Percentiles rank a stretch among this genome's conserved stretches.
These are phyloP conservation scores for Cystofilobasidium bisporidii DNA, from an alignment of 768 basidiomycete genomes.

Conservation along the genomic window DNA sequence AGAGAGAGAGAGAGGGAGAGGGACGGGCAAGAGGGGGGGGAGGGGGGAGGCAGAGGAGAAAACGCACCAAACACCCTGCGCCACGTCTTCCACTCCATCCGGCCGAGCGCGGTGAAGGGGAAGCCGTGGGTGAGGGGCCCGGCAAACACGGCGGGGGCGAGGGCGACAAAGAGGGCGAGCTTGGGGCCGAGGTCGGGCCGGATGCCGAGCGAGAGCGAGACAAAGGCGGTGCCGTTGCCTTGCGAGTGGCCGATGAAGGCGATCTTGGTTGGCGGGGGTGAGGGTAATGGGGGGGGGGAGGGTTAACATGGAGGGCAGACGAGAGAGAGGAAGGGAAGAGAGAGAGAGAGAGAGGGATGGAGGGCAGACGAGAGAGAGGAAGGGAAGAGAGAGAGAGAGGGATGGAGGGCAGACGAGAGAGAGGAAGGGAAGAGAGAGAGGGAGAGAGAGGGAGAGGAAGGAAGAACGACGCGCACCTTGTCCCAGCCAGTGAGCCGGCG, in stretches of 20 bases:
- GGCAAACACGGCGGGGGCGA: conserved; percentile 48
- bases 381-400: too few species aligned
- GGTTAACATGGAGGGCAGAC: too few species aligned
- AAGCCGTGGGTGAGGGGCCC: conserved; percentile 47
- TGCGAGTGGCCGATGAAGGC: conserved; percentile 50
- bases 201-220: conserved; percentile 47
- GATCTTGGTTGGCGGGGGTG: conserved; percentile 35
- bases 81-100: conserved; percentile 46
- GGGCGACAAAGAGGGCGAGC: conserved; percentile 45
- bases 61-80: conserved; percentile 43
- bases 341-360: too few species aligned
- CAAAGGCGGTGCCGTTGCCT: conserved; percentile 47
- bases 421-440: neutral
- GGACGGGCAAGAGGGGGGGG: neutral
- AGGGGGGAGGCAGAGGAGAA: neutral
- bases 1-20: neutral
- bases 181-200: conserved; percentile 45
- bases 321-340: too few species aligned
- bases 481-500: conserved; percentile 44
- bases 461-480: conserved; percentile 35
- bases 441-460: too few species aligned
- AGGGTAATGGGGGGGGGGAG: neutral
- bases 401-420: too few species aligned
- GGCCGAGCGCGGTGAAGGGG: conserved; percentile 45
- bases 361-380: too few species aligned